Base-by-base conservation (phyloP, 2,329 filamentous ascomycete genomes). In the Chaetomiaceae sp. region DNA sequence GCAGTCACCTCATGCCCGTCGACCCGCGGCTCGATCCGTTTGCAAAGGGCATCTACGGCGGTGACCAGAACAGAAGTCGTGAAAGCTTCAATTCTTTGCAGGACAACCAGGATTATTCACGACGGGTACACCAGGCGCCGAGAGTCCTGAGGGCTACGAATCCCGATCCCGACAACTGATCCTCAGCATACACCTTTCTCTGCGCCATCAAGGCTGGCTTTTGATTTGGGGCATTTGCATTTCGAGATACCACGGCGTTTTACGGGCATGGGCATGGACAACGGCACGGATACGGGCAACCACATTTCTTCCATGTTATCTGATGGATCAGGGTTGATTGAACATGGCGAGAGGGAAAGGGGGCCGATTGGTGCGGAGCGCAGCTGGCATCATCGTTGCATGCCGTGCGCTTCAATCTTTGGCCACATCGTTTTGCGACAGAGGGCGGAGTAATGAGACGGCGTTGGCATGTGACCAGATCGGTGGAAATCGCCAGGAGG, bases 21-120 rank as follows among this genome's bases (percentile, higher is more conserved):
- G 82, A 85, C 61, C 82, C 82, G 27, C 73, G 82, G 39, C 76
- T 85, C 70, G 78, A 85, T 59, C 81, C 81, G 0, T 82, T 78
- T 55, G 74, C 77, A 42, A 72, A 74, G 31, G 76, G 75, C 16
- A 68, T 83, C 12, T 85, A 83, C 62, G 68, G 70, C 38, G 72
- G 77, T 16, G 68, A 68, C 39, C 70, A 72, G 21, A 82, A 75
- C 59, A 77, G 77, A 63, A 84, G 81, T 59, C 75, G 76, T 54
- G 81, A 85, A 63, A 85, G 81, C 62, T 68, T 85, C 61, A 79
- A 79, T 58, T 84, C 81, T 1, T 67, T 85, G 5, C 77, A 77
- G 50, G 82, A 85, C 61, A 79, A 85, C 55, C 79, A 82, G 52
- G 82, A 85, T 58, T 85, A 85, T 61, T 84, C 81, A 34, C 71